Conservation (phyloP, 306 rosid genomes). For the Quercus dentata region DNA sequence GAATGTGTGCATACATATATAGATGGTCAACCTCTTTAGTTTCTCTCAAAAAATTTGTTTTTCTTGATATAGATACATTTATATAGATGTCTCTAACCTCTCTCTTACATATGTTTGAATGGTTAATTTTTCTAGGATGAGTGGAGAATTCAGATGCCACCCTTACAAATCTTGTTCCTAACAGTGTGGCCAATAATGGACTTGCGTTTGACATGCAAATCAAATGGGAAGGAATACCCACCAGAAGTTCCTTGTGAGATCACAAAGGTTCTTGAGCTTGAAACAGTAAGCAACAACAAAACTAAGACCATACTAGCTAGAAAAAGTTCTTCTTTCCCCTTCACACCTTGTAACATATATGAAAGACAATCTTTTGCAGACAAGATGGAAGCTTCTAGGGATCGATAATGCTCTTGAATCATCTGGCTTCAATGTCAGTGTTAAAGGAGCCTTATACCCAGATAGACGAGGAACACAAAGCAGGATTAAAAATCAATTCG, state of each 20-base stretch:
- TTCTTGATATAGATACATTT: no score
- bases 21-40: no score
- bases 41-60: no score
- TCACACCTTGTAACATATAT: no score
- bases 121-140: conserved; percentile 36
- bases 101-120: not conserved
- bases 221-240: conserved; percentile 46
- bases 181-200: conserved; percentile 26
- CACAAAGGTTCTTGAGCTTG: conserved; percentile 37
- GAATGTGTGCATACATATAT: no score
- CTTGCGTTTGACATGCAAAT: conserved; percentile 36
- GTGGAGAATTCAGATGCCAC: conserved; percentile 42
- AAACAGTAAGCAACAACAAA: conserved; percentile 35
- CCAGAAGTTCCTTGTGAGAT: conserved; percentile 41
- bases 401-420: not conserved
- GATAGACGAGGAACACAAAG: conserved; percentile 37
- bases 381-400: conserved; percentile 38
- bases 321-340: no score
- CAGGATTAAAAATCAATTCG: conserved; percentile 29
- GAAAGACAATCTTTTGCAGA: conserved; percentile 8
- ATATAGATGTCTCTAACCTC: no score
- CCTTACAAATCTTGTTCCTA: conserved; percentile 36
- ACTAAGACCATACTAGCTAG: no score
- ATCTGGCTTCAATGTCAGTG: not conserved
- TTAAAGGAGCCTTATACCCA: conserved; percentile 29